Evolutionary conservation across 192 early-diverging fungal species (phyloP).

Genomic region (Allomyces macrogynus): DNA sequence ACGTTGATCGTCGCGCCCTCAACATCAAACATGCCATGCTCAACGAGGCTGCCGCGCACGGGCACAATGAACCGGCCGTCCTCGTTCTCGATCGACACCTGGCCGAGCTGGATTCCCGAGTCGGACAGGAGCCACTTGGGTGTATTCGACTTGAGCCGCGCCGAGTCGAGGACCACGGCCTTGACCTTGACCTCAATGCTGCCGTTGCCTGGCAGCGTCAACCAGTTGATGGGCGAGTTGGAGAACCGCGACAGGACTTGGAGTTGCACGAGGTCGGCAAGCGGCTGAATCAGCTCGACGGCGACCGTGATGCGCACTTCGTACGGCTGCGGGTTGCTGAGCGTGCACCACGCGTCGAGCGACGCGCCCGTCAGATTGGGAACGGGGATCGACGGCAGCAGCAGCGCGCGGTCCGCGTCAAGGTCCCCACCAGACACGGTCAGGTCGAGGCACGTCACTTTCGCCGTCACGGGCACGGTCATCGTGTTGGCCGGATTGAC

Average conservation of each 20-base stretch:
- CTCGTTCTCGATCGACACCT: not conserved
- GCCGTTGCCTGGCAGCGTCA: constrained; percentile 41
- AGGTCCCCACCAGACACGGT: constrained; percentile 37
- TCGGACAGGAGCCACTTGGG: constrained; percentile 8
- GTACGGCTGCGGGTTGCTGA: constrained; percentile 50
- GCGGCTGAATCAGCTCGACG: constrained; percentile 32
- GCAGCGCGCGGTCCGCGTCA: constrained; percentile 27
- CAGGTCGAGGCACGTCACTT: constrained; percentile 50
- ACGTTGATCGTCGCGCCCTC: not conserved
- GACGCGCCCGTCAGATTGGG: constrained; percentile 28
- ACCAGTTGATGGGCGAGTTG: constrained; percentile 53
- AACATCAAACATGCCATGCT: not conserved
- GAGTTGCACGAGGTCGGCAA: constrained; percentile 36
- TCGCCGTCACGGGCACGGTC: constrained; percentile 21
- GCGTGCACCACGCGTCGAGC: constrained; percentile 57
- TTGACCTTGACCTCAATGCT: constrained; percentile 40
- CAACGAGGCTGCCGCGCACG: constrained; percentile 8
- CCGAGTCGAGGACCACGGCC: constrained; percentile 9
- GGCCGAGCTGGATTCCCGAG: not conserved
- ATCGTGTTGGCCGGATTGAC: constrained; percentile 41
- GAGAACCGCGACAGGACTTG: constrained; percentile 61
- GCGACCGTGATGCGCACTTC: constrained; percentile 63
- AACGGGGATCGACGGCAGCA: constrained; percentile 35
- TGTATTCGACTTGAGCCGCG: constrained; percentile 29
- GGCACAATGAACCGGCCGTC: not conserved